Percentiles rank a stretch among this genome's conserved stretches.
phyloP scores from a whole-genome alignment of 1,139 yeast genomes.

The Sugiyamaella novakii region DNA sequence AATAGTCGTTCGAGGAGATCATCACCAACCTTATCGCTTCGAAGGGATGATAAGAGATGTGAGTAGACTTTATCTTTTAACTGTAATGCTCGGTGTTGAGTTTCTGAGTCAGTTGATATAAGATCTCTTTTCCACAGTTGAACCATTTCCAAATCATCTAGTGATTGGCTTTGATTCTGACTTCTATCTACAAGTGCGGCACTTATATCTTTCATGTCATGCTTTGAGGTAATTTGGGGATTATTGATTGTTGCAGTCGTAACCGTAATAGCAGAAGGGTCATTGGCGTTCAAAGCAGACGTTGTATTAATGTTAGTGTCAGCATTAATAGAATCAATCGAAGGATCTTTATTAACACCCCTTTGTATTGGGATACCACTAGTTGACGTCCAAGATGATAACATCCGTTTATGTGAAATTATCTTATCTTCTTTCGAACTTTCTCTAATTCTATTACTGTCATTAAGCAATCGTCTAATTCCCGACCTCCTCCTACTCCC shows the following conservation, averaged over 20 bases:
- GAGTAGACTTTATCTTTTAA: slow-evolving; percentile 11
- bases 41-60: not conserved
- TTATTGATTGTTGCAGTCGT: too few species aligned
- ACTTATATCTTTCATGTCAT: not conserved
- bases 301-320: too few species aligned
- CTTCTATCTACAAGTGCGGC: not conserved
- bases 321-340: too few species aligned
- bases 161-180: too few species aligned
- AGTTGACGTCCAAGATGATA: slow-evolving; percentile 17
- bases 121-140: slow-evolving; percentile 14
- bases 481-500: not conserved
- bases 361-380: too few species aligned
- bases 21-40: not conserved
- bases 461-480: not conserved
- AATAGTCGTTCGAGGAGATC: slow-evolving; percentile 13
- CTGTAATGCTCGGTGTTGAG: slow-evolving; percentile 2
- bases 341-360: too few species aligned
- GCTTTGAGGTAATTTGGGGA: too few species aligned
- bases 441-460: not conserved
- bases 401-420: slow-evolving; percentile 4
- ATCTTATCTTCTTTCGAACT: not conserved
- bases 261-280: too few species aligned
- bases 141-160: not conserved
- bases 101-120: slow-evolving; percentile 1
- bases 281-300: too few species aligned